Percentiles rank a stretch among this genome's conserved stretches.
Evolutionary conservation across 2,329 filamentous ascomycete species (phyloP).

Genomic region (Neobulgaria alba): DNA sequence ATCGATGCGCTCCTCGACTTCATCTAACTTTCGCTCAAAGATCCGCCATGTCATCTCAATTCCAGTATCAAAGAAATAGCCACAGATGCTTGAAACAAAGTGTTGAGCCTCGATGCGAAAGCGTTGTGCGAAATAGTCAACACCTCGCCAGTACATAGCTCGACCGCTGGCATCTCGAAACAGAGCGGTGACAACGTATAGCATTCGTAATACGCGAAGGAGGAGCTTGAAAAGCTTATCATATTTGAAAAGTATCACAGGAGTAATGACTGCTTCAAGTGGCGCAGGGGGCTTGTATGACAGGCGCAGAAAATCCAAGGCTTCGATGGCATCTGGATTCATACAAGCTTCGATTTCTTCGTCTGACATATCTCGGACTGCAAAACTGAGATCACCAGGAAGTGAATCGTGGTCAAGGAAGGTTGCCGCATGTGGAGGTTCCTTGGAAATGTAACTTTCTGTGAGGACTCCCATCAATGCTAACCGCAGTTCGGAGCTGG

Average conservation of each 20-base stretch:
- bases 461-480: constrained; percentile 78
- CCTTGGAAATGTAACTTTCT: constrained; percentile 53
- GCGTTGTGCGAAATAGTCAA: constrained; percentile 29
- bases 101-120: constrained; percentile 74
- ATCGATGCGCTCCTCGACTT: constrained; percentile 50
- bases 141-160: constrained; percentile 17
- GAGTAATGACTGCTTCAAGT: constrained; percentile 65
- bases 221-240: constrained; percentile 77
- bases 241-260: constrained; percentile 64
- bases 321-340: constrained; percentile 73
- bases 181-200: constrained; percentile 63
- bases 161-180: constrained; percentile 46
- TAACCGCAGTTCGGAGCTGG: constrained; percentile 84
- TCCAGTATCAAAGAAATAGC: constrained; percentile 74
- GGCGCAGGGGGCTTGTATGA: constrained; percentile 72
- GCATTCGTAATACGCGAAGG: constrained; percentile 67
- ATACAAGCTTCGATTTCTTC: constrained; percentile 77
- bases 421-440: constrained; percentile 20
- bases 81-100: constrained; percentile 63
- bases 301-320: constrained; percentile 85
- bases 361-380: constrained; percentile 69
- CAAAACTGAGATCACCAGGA: constrained; percentile 69
- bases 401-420: constrained; percentile 34
- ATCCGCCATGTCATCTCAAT: constrained; percentile 64
- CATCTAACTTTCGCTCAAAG: constrained; percentile 58